A percentile compares a stretch with the other conserved stretches of the same genome.
Conservation (phyloP, 108 stramenopile species). For the Pseudonitzschia delicatissima region DNA sequence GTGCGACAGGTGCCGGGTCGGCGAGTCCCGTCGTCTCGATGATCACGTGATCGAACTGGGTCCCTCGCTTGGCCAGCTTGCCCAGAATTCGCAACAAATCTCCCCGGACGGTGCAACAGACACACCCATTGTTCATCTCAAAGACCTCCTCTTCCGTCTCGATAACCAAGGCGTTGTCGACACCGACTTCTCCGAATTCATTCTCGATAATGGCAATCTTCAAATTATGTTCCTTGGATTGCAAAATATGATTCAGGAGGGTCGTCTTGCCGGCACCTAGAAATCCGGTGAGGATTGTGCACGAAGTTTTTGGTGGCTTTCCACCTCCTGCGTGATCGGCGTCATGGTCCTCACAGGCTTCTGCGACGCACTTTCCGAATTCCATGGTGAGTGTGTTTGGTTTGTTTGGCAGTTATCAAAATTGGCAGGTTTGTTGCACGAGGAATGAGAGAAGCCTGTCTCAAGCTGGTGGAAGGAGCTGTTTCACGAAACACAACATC, state of each 20-base stretch:
- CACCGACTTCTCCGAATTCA: conserved; percentile 90
- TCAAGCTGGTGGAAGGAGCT: too few relatives aligned
- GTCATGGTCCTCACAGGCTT: neutral
- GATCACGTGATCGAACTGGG: conserved; percentile 72
- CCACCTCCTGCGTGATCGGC: neutral
- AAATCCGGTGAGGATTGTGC: conserved; percentile 92
- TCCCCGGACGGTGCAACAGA: conserved; percentile 91
- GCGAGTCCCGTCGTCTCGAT: conserved; percentile 90
- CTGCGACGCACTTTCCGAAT: conserved; percentile 9
- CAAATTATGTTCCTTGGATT: conserved; percentile 49
- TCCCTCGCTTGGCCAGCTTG: conserved; percentile 32
- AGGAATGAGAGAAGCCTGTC: too few relatives aligned
- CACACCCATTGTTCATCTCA: conserved; percentile 82
- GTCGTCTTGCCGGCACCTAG: conserved; percentile 93
- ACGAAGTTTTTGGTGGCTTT: conserved; percentile 46
- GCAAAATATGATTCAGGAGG: conserved; percentile 72
- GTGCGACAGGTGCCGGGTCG: conserved; percentile 76
- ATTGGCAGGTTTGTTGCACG: too few relatives aligned
- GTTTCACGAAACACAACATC: too few relatives aligned
- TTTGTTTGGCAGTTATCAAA: too few relatives aligned
- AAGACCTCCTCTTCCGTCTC: conserved; percentile 46
- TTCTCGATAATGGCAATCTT: conserved; percentile 91
- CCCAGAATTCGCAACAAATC: conserved; percentile 74
- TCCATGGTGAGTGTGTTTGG: neutral
- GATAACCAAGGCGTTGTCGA: conserved; percentile 84